Evolutionary conservation across 495 filamentous ascomycete genomes (phyloP), one percentile per base, ranked within the genome.

Genomic region (Talaromyces borbonicus): DNA sequence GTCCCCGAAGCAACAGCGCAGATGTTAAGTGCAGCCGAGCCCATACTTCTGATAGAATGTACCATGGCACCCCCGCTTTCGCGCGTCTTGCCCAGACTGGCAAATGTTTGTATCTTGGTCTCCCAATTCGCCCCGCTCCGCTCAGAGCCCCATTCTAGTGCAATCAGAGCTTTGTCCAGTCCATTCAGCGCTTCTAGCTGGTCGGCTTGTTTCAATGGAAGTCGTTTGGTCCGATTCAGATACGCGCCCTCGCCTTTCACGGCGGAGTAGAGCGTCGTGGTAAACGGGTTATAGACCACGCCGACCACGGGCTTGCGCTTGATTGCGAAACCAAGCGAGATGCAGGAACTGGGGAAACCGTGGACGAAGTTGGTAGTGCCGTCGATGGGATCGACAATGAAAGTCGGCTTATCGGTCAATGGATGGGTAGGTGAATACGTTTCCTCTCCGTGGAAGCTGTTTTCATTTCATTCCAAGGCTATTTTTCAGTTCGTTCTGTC

Each of bases 321-420:
- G 39, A 87, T 55, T 27, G 79, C 75, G 53, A 95, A 79, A 25
- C 85, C 88, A 9, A 93, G 80, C 8, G 84, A 89, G 56, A 95
- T 81, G 66, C 81, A 87, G 49, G 86, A 83, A 54, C 81, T 74
- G 11, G 87, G 84, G 65, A 86, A 84, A 43, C 71, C 70, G 65
- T 95, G 88, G 5, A 94, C 77, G 55, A 95, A 94, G 67, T 95
- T 95, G 37, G 79, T 79, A 9, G 87, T 93, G 48, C 88, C 88
- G 66, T 95, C 88, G 55, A 93, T 89, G 31, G 88, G 88, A 66
- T 95, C 88, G 48, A 84, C 78, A 62, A 94, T 75, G 66, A 95
- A 94, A 36, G 88, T 95, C 1, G 88, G 88, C 1, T 67, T 71
- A 29, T 71, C 55, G 2, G 83, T 86, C 46, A 95, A 67, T 20